phyloP scores from a whole-genome alignment of 129 eudicot species.

The Daucus carota region DH1_v3.0 NC_030383.2:40169001-40169500 shows the following conservation, averaged over 20 bases:
- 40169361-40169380: not conserved
- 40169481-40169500: conserved; percentile 42
- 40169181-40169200: conserved; percentile 38
- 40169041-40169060: conserved; percentile 9
- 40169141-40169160: conserved; percentile 15
- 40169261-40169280: not conserved
- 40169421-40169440: not conserved
- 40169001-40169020: conserved; percentile 52
- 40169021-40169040: conserved; percentile 49
- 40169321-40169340: not conserved
- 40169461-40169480: conserved; percentile 44
- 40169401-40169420: not conserved
- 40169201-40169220: conserved; percentile 15
- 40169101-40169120: conserved; percentile 21
- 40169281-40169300: not conserved
- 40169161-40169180: conserved; percentile 33
- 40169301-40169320: not conserved
- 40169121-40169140: conserved; percentile 25
- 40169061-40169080: conserved; percentile 10
- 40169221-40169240: conserved; percentile 19
- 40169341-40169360: not conserved
- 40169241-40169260: conserved; percentile 31
- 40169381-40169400: not conserved
- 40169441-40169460: conserved; percentile 13
- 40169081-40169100: conserved; percentile 16